These are phyloP conservation scores for Cucurbita moschata DNA, from an alignment of 306 rosid species.

Conservation along the genomic window DNA sequence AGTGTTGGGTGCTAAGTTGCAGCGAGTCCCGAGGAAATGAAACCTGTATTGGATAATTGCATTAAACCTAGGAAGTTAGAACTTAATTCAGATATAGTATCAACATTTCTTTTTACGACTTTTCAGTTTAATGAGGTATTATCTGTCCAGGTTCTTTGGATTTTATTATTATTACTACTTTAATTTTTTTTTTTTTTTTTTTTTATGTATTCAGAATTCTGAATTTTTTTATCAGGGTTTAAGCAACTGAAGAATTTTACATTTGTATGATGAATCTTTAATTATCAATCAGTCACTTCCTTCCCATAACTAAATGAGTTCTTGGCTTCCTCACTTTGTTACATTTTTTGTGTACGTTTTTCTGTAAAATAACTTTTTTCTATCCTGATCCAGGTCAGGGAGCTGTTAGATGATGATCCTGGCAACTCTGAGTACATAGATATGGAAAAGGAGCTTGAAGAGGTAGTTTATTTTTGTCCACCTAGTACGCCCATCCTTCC, in stretches of 20 bases:
- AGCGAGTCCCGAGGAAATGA: not conserved
- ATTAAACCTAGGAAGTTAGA: not conserved
- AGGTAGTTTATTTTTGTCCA: conserved; percentile 28
- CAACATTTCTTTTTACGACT: not conserved
- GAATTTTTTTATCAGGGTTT: not conserved
- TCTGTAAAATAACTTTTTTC: not conserved
- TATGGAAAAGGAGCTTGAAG: conserved; percentile 84
- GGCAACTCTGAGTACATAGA: conserved; percentile 69
- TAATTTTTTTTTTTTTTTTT: not conserved
- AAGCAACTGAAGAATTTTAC: not conserved
- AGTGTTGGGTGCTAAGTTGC: not conserved
- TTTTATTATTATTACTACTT: no score
- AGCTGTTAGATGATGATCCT: conserved; percentile 57
- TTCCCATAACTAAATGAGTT: not conserved
- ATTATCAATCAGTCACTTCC: not conserved
- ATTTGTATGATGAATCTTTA: not conserved
- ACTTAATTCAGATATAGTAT: not conserved
- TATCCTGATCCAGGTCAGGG: conserved; percentile 45
- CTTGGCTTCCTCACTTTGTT: not conserved
- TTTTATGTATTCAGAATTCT: not conserved
- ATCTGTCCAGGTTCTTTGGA: not conserved
- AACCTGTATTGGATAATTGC: not conserved
- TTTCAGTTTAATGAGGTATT: not conserved
- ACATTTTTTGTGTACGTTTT: not conserved
- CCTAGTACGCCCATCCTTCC: not conserved